Percentiles rank a stretch among this genome's conserved stretches.
Evolutionary conservation across 2,329 filamentous ascomycete species (phyloP).

Genomic region (Ophiostoma triangulosporum): DNA sequence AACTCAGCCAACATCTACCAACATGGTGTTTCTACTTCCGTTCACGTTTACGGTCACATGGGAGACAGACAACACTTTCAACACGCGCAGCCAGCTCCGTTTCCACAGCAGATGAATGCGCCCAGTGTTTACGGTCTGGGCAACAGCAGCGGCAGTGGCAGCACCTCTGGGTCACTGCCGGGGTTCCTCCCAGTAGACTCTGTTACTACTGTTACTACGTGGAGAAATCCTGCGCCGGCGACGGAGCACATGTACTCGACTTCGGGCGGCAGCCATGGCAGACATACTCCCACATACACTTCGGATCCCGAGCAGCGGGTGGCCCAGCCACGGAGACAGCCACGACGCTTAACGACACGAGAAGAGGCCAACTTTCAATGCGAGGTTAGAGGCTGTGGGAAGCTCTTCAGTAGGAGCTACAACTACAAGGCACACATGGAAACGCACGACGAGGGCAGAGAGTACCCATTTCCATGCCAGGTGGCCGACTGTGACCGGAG

Average conservation of each 20-base stretch:
- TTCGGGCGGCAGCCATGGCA: background rate
- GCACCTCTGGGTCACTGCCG: constrained; percentile 9
- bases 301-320: constrained; percentile 2
- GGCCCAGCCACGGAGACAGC: constrained; percentile 22
- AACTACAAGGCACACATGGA: constrained; percentile 81
- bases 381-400: constrained; percentile 54
- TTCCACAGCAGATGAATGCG: constrained; percentile 18
- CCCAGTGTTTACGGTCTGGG: constrained; percentile 10
- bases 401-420: constrained; percentile 69
- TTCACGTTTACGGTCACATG: background rate
- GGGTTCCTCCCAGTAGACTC: constrained; percentile 27
- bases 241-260: constrained; percentile 3
- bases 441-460: constrained; percentile 62
- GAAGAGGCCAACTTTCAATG: constrained; percentile 63
- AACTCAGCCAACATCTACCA: background rate
- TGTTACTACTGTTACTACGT: constrained; percentile 22
- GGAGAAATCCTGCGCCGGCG: constrained; percentile 20
- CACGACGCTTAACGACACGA: constrained; percentile 45
- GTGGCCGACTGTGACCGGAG: constrained; percentile 53
- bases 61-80: constrained; percentile 20
- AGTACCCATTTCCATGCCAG: constrained; percentile 57
- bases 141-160: constrained; percentile 13
- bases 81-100: constrained; percentile 25
- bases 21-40: constrained; percentile 17
- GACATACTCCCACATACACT: background rate